phyloP scores from a whole-genome alignment of 495 filamentous ascomycete genomes.

The Chaetomium fimeti region DNA sequence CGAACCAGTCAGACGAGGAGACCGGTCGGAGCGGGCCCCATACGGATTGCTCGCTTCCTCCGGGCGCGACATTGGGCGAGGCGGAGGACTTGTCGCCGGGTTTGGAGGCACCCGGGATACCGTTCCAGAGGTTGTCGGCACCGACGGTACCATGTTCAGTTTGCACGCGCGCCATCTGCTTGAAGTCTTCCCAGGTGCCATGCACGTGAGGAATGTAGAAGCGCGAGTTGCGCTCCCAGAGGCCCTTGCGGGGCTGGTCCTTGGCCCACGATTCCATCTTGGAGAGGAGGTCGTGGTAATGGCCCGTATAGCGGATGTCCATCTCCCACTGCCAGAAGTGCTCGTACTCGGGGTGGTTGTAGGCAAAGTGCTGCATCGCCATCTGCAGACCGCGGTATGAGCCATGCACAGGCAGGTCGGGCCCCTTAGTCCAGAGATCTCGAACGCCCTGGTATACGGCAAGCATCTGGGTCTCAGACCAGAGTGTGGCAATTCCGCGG shows the following conservation, averaged over 20 bases:
- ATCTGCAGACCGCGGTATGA: conserved; percentile 89
- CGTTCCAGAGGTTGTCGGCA: conserved; percentile 68
- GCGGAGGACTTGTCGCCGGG: conserved; percentile 29
- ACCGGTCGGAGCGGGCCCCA: conserved; percentile 81
- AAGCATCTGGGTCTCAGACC: conserved; percentile 89
- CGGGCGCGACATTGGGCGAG: conserved; percentile 21
- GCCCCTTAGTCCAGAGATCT: conserved; percentile 66
- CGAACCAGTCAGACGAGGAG: conserved; percentile 62
- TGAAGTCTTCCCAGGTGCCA: conserved; percentile 89
- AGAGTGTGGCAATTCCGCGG: conserved; percentile 80
- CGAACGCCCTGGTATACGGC: conserved; percentile 79
- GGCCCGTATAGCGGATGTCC: conserved; percentile 94
- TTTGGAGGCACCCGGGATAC: conserved; percentile 38
- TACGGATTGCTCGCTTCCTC: conserved; percentile 61
- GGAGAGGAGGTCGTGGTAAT: conserved; percentile 87
- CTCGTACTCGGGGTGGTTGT: conserved; percentile 89
- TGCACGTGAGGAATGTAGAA: conserved; percentile 91
- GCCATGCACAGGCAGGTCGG: conserved; percentile 73
- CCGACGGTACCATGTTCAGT: conserved; percentile 76
- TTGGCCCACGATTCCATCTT: conserved; percentile 72
- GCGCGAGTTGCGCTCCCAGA: conserved; percentile 90
- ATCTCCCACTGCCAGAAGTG: conserved; percentile 99
- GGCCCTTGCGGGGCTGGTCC: conserved; percentile 79
- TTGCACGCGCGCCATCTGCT: conserved; percentile 86
- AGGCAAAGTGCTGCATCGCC: conserved; percentile 90